Percentiles rank a stretch among this genome's conserved stretches.
These are phyloP conservation scores for Anthracocystis walkeri DNA, from an alignment of 1,284 basidiomycete genomes.

Conservation along the genomic window DNA sequence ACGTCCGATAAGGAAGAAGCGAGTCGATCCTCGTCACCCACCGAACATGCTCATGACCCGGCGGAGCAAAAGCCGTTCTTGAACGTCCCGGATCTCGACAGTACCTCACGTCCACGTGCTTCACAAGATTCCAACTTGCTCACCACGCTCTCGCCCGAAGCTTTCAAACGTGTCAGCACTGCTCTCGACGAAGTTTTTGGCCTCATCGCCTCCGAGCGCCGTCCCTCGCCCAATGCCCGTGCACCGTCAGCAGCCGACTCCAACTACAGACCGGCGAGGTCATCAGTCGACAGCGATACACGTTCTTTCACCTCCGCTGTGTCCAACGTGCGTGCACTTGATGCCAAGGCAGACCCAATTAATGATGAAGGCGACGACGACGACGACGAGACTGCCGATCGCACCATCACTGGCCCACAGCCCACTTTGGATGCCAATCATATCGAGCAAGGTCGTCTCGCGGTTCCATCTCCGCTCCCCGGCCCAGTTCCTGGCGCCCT, in stretches of 20 bases:
- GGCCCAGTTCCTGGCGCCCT: conserved; percentile 13
- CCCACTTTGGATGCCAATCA: conserved; percentile 19
- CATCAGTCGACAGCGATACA: conserved; percentile 51
- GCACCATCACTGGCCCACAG: conserved; percentile 12
- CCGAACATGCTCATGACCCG: not conserved
- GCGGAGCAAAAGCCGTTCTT: not conserved
- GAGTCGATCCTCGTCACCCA: not conserved
- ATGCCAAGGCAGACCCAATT: conserved; percentile 1
- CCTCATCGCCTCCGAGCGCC: conserved; percentile 45
- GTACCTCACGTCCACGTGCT: conserved; percentile 10
- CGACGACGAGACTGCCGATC: conserved; percentile 15
- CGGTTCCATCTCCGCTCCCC: conserved; percentile 12
- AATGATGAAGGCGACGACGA: conserved; percentile 7
- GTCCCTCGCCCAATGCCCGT: conserved; percentile 5
- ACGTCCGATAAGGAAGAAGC: not conserved
- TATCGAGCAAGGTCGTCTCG: conserved; percentile 18
- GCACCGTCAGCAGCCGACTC: not conserved
- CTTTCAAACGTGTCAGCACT: conserved; percentile 63
- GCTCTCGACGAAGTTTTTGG: conserved; percentile 63
- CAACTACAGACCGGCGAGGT: conserved; percentile 14
- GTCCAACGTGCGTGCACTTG: conserved; percentile 25
- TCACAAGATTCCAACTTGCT: conserved; percentile 40
- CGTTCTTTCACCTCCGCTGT: conserved; percentile 53
- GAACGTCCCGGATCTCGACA: conserved; percentile 11
- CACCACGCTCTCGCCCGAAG: conserved; percentile 56